Percentiles rank a stretch among this genome's conserved stretches.
Conservation (phyloP, 768 basidiomycete genomes). For the Podaxis sp. region DNA sequence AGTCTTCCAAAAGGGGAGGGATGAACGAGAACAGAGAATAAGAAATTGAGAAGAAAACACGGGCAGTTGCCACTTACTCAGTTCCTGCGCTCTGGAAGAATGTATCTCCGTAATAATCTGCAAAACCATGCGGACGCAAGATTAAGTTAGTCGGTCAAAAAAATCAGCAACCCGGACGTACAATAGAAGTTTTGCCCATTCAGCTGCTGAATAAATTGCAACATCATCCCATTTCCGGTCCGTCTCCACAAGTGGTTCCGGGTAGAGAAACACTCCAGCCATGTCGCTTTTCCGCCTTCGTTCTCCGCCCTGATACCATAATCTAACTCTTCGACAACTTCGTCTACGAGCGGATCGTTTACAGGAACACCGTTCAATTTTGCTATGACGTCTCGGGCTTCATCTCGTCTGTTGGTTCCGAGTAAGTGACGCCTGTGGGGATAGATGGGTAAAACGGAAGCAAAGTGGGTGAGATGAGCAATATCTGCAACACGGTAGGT, state of each 20-base stretch:
- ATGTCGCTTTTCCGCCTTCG: constrained; percentile 77
- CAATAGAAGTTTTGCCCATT: constrained; percentile 85
- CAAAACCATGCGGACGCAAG: not conserved
- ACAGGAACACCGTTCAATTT: constrained; percentile 61
- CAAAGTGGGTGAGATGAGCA: not conserved
- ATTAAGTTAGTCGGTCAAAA: not conserved
- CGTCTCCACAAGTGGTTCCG: constrained; percentile 71
- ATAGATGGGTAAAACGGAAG: not conserved
- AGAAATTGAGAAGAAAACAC: not conserved
- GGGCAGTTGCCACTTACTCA: constrained; percentile 33
- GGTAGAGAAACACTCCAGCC: constrained; percentile 75
- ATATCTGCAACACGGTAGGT: not conserved
- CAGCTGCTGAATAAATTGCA: constrained; percentile 79
- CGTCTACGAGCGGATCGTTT: constrained; percentile 58
- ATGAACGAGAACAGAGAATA: not conserved
- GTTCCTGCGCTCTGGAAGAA: constrained; percentile 80
- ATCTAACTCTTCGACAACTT: constrained; percentile 62
- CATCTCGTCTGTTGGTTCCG: constrained; percentile 48
- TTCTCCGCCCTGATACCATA: constrained; percentile 71
- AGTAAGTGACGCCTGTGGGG: constrained; percentile 65
- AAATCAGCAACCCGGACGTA: constrained; percentile 28
- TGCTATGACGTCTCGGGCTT: constrained; percentile 65
- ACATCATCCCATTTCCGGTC: constrained; percentile 79
- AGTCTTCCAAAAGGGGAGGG: constrained; percentile 34
- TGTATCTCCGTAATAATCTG: constrained; percentile 78